phyloP scores from a whole-genome alignment of 805 yeast species.

The Millerozyma miso region DNA sequence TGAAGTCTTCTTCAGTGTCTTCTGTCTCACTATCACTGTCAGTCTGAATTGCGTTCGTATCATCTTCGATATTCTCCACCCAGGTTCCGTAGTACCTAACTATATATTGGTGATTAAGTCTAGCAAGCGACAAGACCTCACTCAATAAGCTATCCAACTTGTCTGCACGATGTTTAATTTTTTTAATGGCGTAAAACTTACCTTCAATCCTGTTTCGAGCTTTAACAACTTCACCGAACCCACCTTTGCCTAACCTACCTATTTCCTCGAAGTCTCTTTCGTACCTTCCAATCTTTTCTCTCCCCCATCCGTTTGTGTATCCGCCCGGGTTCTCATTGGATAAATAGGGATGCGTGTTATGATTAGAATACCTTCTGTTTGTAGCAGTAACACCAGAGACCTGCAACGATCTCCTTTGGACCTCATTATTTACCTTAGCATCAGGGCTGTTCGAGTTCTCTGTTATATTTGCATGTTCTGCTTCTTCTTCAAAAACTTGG shows the following conservation, averaged over 20 bases:
- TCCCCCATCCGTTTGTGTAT: conserved; percentile 1
- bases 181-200: conserved; percentile 89
- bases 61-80: conserved; percentile 68
- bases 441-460: not conserved
- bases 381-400: conserved; percentile 1
- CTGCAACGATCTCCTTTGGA: not conserved
- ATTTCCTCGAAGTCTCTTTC: conserved; percentile 93
- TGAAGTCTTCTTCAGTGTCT: conserved; percentile 19
- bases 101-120: conserved; percentile 91
- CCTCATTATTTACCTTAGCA: not conserved
- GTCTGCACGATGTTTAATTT: conserved; percentile 77
- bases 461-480: not conserved
- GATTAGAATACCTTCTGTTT: conserved; percentile 22
- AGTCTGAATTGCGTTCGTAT: conserved; percentile 18
- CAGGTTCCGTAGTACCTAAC: conserved; percentile 97
- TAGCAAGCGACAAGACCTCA: conserved; percentile 87
- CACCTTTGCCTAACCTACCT: conserved; percentile 88
- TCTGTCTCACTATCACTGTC: conserved; percentile 18
- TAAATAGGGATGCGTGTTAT: conserved; percentile 8
- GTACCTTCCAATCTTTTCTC: conserved; percentile 57
- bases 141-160: conserved; percentile 76
- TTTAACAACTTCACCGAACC: conserved; percentile 97
- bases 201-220: conserved; percentile 93
- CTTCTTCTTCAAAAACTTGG: not conserved
- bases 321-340: conserved; percentile 1